Conservation (phyloP, 768 basidiomycete genomes). For the Crepidotus variabilis region DNA sequence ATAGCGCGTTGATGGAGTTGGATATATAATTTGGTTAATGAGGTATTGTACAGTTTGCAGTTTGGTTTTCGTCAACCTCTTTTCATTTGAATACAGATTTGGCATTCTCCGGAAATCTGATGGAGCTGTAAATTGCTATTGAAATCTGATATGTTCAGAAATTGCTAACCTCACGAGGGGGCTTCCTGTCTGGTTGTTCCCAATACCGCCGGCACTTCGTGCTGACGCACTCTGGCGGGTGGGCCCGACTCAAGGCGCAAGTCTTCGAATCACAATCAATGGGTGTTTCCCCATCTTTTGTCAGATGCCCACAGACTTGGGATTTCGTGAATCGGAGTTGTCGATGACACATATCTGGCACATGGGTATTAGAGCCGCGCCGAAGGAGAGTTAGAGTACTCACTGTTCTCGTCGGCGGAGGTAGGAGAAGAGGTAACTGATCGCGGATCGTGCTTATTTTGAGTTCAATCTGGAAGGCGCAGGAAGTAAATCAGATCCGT, state of each 20-base stretch:
- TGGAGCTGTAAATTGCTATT: constrained; percentile 13
- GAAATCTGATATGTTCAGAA: neutral
- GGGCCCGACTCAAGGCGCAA: constrained; percentile 47
- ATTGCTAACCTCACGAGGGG: constrained; percentile 38
- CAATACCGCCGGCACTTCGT: constrained; percentile 58
- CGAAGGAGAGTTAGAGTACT: constrained; percentile 18
- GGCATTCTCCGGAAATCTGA: constrained; percentile 36
- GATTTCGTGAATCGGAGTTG: constrained; percentile 49
- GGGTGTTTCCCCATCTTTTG: constrained; percentile 35
- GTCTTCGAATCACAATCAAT: constrained; percentile 48
- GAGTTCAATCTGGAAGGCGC: constrained; percentile 28
- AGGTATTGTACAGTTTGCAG: neutral
- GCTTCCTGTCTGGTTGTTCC: constrained; percentile 51
- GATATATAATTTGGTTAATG: constrained; percentile 38
- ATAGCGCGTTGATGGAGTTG: constrained; percentile 57
- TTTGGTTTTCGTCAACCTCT: neutral
- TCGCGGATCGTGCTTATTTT: constrained; percentile 32
- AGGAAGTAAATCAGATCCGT: constrained; percentile 23
- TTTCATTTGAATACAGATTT: constrained; percentile 24
- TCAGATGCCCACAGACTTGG: constrained; percentile 52
- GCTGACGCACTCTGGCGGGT: constrained; percentile 44
- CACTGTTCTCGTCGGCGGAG: constrained; percentile 49
- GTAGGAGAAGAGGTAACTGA: constrained; percentile 39
- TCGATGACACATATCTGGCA: constrained; percentile 59
- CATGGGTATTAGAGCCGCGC: constrained; percentile 19